Conservation (phyloP, 2,329 filamentous ascomycete species). For the Peltaster fructicola region DNA sequence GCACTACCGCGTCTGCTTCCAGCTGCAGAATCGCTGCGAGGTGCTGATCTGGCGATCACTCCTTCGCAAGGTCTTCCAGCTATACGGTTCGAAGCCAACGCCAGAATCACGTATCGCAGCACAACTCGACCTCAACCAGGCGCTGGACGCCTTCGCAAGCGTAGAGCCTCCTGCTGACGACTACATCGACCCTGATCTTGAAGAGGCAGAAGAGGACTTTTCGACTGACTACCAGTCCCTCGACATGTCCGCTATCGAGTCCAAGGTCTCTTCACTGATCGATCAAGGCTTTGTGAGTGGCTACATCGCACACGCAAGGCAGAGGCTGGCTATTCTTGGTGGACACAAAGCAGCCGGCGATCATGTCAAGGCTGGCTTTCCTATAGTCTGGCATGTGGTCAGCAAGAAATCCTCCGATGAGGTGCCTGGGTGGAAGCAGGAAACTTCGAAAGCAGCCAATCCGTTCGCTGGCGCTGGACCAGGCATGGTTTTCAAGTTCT, state of each 20-base stretch:
- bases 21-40: constrained; percentile 59
- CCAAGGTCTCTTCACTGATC: constrained; percentile 56
- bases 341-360: constrained; percentile 38
- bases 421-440: constrained; percentile 59
- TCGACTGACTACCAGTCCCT: constrained; percentile 10
- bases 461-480: constrained; percentile 8
- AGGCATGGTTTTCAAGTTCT: no score
- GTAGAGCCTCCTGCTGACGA: constrained; percentile 10
- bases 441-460: constrained; percentile 2
- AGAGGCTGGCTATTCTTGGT: constrained; percentile 67
- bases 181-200: constrained; percentile 14
- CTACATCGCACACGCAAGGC: constrained; percentile 61
- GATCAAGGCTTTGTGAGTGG: constrained; percentile 68
- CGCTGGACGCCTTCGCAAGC: constrained; percentile 22
- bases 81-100: constrained; percentile 55
- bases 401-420: constrained; percentile 41
- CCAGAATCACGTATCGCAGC: constrained; percentile 17
- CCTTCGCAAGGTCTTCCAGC: constrained; percentile 56
- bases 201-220: constrained; percentile 2
- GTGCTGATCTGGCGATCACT: constrained; percentile 73
- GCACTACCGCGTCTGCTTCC: constrained; percentile 55
- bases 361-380: constrained; percentile 56
- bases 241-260: constrained; percentile 38
- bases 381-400: constrained; percentile 53
- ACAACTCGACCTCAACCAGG: constrained; percentile 45